A percentile compares a stretch with the other conserved stretches of the same genome.
Evolutionary conservation across 768 basidiomycete genomes (phyloP).

Genomic region (Omphalotus guepiniiformis): DNA sequence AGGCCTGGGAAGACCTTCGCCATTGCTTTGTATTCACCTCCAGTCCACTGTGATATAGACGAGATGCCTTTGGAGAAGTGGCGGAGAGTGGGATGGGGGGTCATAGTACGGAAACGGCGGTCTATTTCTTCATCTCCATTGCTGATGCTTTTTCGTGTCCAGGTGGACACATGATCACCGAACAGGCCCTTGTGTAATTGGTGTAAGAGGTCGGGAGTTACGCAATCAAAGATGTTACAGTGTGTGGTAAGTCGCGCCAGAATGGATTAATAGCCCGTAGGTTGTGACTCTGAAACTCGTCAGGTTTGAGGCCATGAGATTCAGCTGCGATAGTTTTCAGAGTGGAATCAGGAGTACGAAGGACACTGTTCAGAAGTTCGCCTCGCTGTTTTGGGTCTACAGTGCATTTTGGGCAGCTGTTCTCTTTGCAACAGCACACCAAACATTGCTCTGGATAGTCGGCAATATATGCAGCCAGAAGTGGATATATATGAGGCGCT

Average conservation of each 20-base stretch:
- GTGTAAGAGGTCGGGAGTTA: slow-evolving; percentile 44
- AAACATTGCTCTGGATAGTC: slow-evolving; percentile 30
- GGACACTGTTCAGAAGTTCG: slow-evolving; percentile 2
- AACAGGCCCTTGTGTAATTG: slow-evolving; percentile 48
- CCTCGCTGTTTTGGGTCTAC: slow-evolving; percentile 15
- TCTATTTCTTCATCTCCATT: slow-evolving; percentile 29
- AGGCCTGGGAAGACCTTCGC: slow-evolving; percentile 28
- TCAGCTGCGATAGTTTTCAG: background rate
- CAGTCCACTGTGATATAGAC: slow-evolving; percentile 36
- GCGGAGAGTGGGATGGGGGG: slow-evolving; percentile 23
- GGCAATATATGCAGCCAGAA: slow-evolving; percentile 29
- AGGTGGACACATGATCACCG: slow-evolving; percentile 38
- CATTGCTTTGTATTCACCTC: slow-evolving; percentile 37
- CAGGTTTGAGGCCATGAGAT: background rate
- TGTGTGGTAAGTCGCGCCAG: slow-evolving; percentile 37
- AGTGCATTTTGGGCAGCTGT: slow-evolving; percentile 19
- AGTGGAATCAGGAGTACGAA: background rate
- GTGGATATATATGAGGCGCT: slow-evolving; percentile 24
- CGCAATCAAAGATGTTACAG: slow-evolving; percentile 32
- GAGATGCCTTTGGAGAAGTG: slow-evolving; percentile 43
- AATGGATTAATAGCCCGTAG: slow-evolving; percentile 25
- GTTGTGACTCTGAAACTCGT: background rate
- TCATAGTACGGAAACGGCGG: slow-evolving; percentile 26
- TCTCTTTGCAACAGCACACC: slow-evolving; percentile 11
- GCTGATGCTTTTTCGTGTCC: slow-evolving; percentile 20